Evolutionary conservation across 2,329 filamentous ascomycete genomes (phyloP).

Genomic region (Aspergillus pseudotamarii): DNA sequence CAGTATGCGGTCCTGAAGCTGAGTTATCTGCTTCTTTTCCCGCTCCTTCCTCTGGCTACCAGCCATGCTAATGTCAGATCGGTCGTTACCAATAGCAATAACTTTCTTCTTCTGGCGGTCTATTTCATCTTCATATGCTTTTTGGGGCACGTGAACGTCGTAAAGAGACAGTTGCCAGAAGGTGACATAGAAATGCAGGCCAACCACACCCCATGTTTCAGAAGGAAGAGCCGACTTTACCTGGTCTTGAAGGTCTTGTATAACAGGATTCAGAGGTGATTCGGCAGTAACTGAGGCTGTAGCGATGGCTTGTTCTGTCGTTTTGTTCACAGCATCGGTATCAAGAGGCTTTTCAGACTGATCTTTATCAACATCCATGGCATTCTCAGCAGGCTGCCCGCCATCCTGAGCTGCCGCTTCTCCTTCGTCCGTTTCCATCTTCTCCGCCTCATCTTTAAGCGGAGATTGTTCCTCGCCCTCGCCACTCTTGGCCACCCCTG

Average conservation of each 20-base stretch:
- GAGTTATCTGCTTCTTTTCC: constrained; percentile 69
- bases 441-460: constrained; percentile 22
- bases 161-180: constrained; percentile 91
- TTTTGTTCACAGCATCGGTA: constrained; percentile 15
- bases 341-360: constrained; percentile 20
- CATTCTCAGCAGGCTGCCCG: constrained; percentile 23
- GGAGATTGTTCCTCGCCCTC: constrained; percentile 26
- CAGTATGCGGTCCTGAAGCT: constrained; percentile 69
- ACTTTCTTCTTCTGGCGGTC: constrained; percentile 69
- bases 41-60: constrained; percentile 69
- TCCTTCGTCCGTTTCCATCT: constrained; percentile 39
- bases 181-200: constrained; percentile 78
- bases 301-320: constrained; percentile 23
- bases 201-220: constrained; percentile 70
- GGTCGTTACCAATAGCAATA: constrained; percentile 68
- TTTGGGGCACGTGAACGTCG: constrained; percentile 75
- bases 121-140: constrained; percentile 77
- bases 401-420: constrained; percentile 22
- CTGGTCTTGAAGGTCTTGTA: constrained; percentile 73
- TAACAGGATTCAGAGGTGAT: constrained; percentile 65
- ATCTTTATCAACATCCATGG: constrained; percentile 41
- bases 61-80: constrained; percentile 70
- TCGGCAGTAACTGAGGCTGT: constrained; percentile 36
- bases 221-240: constrained; percentile 65
- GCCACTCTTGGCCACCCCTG: constrained; percentile 16